Evolutionary conservation across 2,329 filamentous ascomycete genomes (phyloP).

Genomic region (Fusarium sp.): DNA sequence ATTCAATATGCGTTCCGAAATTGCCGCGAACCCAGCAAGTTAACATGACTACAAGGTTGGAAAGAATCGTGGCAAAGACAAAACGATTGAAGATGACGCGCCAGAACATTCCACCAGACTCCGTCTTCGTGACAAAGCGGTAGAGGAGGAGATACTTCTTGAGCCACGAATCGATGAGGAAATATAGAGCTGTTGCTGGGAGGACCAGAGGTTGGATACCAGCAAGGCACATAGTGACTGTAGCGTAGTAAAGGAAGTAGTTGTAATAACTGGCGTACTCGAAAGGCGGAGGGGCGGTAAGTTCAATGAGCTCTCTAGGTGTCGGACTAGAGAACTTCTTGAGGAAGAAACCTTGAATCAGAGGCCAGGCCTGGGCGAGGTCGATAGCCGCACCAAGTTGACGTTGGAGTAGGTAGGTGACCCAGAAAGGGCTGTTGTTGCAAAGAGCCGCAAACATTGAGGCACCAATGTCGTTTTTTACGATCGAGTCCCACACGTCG

Average conservation of each 20-base stretch:
- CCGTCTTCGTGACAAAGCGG: slow-evolving; percentile 95
- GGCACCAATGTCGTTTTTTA: slow-evolving; percentile 70
- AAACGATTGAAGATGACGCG: slow-evolving; percentile 92
- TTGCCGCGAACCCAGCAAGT: slow-evolving; percentile 78
- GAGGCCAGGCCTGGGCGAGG: slow-evolving; percentile 85
- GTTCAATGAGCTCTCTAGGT: slow-evolving; percentile 89
- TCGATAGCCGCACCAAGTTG: slow-evolving; percentile 95
- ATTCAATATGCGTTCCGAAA: slow-evolving; percentile 64
- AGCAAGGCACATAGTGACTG: slow-evolving; percentile 86
- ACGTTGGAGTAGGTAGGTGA: slow-evolving; percentile 91
- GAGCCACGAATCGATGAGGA: slow-evolving; percentile 84
- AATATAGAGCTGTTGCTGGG: slow-evolving; percentile 89
- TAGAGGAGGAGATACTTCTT: slow-evolving; percentile 97
- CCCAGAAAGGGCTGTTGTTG: slow-evolving; percentile 89
- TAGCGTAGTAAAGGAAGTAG: slow-evolving; percentile 95
- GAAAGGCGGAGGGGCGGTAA: slow-evolving; percentile 91
- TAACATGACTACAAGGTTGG: slow-evolving; percentile 82
- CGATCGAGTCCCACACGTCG: slow-evolving; percentile 76
- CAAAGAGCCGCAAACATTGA: slow-evolving; percentile 81
- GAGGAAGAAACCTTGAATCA: slow-evolving; percentile 86
- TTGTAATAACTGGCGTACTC: slow-evolving; percentile 98
- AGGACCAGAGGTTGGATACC: slow-evolving; percentile 89
- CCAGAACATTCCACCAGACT: slow-evolving; percentile 95
- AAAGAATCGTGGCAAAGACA: slow-evolving; percentile 82
- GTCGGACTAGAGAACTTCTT: slow-evolving; percentile 89